Base-by-base conservation (phyloP, 768 basidiomycete genomes). In the Mrakia gelida region DNA sequence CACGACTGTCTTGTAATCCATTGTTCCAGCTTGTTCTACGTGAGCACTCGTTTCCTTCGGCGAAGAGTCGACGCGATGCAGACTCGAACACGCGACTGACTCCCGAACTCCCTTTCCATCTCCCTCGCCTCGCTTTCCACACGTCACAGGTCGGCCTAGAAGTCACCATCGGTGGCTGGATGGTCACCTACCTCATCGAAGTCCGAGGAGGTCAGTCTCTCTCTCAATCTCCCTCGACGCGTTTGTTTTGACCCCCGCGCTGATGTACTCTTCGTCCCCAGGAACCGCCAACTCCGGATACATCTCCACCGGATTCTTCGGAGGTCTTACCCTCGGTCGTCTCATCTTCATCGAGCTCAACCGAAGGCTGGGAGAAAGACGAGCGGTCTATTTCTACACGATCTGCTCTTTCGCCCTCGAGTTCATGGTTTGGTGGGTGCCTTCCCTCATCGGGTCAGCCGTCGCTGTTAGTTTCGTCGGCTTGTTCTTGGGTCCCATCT, bases 401-500 rank as follows among this genome's bases (percentile, higher is more conserved):
- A 75, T 83, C 83, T 8, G 80, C 81, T 5, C 78, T 84, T 6
- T n/a, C n/a, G 89, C 87, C 4, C 86, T 92, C 30, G 89, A 92
- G 81, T 81, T 92, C 43, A 81, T 90, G 9, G 85, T 92, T 56
- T 93, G 92, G 91, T 86, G 90, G 38, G 88, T 89, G 0, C 90
- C 90, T 34, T 86, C 89, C 7, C 85, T 92, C 26, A 85, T 91
- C 11, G 90, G 88, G 3, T 87, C 88, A 80, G 91, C 88, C 3
- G 86, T 92, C 5, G 88, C 90, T 0, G 87, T 92, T 32, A 87
- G 90, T 3, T 80, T 92, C 67, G 84, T 92, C 21, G 92, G 92
- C 26, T 71, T 92, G 16, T 83, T 92, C 30, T 85, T 93, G n/a
- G 92, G 91, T 0, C 91, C 91, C 3, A 88, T 92, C 85, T 92